Conservation (phyloP, 192 early-diverging fungal genomes). For the Blastocladiella britannica region DNA sequence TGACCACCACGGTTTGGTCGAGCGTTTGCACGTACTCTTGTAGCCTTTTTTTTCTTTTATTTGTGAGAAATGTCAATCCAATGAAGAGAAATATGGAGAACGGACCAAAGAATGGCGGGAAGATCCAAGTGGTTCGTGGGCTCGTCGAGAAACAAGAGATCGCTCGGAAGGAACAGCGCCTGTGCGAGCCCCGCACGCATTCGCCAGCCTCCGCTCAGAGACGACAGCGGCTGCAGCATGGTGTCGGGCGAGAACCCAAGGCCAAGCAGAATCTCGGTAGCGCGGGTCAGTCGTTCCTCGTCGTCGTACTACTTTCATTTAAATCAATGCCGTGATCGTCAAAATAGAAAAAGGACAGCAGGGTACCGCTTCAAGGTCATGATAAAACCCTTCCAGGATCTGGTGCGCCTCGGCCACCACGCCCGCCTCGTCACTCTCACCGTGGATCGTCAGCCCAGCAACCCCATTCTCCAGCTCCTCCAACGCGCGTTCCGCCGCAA, state of each 20-base stretch:
- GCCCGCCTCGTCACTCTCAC: constrained; percentile 11
- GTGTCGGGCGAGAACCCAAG: constrained; percentile 48
- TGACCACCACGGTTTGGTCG: constrained; percentile 4
- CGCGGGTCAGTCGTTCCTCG: constrained; percentile 28
- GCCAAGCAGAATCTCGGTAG: constrained; percentile 24
- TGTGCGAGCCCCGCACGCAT: constrained; percentile 75
- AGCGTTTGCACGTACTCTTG: constrained; percentile 1
- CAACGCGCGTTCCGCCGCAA: not conserved
- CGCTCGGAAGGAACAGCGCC: constrained; percentile 67
- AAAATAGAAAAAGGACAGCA: too few species aligned
- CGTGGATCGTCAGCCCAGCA: too few species aligned
- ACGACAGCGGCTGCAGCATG: constrained; percentile 38
- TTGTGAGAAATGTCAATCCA: too few species aligned
- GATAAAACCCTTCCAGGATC: constrained; percentile 43
- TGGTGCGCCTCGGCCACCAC: constrained; percentile 52
- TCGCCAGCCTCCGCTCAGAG: constrained; percentile 72
- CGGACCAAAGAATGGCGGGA: constrained; percentile 27
- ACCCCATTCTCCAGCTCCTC: not conserved
- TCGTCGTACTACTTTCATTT: constrained; percentile 25
- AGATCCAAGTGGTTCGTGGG: constrained; percentile 73
- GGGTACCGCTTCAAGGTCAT: too few species aligned
- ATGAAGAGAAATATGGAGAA: constrained; percentile 5
- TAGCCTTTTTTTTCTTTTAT: too few species aligned
- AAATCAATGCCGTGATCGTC: too few species aligned
- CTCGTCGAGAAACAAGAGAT: constrained; percentile 67